A percentile compares a stretch with the other conserved stretches of the same genome.
These are phyloP conservation scores for Talaromyces marneffei DNA, from an alignment of 2,329 filamentous ascomycete genomes.

Conservation along the genomic window DNA sequence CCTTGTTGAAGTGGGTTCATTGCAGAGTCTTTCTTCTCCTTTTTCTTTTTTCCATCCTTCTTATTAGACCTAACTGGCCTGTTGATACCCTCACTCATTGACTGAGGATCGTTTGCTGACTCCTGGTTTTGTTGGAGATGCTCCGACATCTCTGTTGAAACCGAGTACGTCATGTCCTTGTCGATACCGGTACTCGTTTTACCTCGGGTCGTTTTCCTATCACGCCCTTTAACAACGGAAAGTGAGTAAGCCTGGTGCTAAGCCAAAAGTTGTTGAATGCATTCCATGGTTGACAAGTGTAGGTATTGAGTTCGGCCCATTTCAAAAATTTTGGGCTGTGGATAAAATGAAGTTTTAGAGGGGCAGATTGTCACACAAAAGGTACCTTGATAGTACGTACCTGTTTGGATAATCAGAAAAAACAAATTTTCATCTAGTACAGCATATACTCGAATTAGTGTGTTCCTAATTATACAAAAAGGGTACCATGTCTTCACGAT, in stretches of 20 bases:
- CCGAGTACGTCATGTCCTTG: background rate
- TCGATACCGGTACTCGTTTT: no score
- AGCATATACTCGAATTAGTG: background rate
- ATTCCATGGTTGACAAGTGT: background rate
- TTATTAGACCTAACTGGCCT: background rate
- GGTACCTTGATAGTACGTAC: background rate
- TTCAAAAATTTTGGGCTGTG: background rate
- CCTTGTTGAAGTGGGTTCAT: constrained; percentile 29
- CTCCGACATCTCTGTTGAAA: background rate
- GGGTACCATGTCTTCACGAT: background rate
- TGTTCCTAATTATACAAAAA: background rate
- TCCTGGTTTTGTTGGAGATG: background rate
- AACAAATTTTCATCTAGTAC: background rate
- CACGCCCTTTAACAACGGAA: no score
- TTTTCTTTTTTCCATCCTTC: background rate
- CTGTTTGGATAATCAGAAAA: background rate
- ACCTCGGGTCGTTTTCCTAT: no score
- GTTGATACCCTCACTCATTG: background rate
- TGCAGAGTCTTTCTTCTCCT: constrained; percentile 6
- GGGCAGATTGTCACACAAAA: background rate
- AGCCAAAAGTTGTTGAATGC: background rate
- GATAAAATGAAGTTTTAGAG: background rate
- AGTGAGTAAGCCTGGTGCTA: no score
- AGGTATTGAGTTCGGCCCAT: background rate
- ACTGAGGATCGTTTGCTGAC: background rate